Conservation (phyloP, 2,329 filamentous ascomycete genomes). For the Onygenales sp. region DNA sequence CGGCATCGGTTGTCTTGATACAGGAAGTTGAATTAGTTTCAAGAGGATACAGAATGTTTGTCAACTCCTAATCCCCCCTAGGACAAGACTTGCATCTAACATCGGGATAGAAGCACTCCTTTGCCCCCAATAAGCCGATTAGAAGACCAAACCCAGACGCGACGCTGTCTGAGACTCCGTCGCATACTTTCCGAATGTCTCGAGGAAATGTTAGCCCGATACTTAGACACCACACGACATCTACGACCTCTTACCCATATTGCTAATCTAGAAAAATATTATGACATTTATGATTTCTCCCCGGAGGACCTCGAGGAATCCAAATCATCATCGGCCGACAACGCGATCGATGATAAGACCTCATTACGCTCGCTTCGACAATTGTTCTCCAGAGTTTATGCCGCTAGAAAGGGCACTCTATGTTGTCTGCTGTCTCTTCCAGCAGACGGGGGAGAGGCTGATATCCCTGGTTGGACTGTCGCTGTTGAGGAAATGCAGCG, state of each 20-base stretch:
- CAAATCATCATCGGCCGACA: conserved; percentile 53
- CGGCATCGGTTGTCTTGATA: conserved; percentile 69
- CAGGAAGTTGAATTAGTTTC: conserved; percentile 96
- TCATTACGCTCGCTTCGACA: conserved; percentile 74
- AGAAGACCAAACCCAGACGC: conserved; percentile 69
- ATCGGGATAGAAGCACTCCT: conserved; percentile 60
- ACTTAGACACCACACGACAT: conserved; percentile 58
- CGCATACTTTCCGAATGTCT: conserved; percentile 64
- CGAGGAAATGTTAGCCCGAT: conserved; percentile 59
- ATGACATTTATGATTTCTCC: conserved; percentile 78
- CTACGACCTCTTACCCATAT: conserved; percentile 68
- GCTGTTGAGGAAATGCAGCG: conserved; percentile 65
- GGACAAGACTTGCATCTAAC: conserved; percentile 7
- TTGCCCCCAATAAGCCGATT: conserved; percentile 86
- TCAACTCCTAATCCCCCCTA: conserved; percentile 7
- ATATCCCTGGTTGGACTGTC: conserved; percentile 68
- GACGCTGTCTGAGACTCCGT: conserved; percentile 72
- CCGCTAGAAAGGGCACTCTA: conserved; percentile 72
- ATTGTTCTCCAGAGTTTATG: conserved; percentile 69
- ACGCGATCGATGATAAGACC: conserved; percentile 65
- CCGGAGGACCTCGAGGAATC: conserved; percentile 63
- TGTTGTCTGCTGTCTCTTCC: conserved; percentile 85
- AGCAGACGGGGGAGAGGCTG: conserved; percentile 65
- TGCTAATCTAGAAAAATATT: conserved; percentile 80
- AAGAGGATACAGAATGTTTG: conserved; percentile 74